Evolutionary conservation across 345 rosid genomes (phyloP), one percentile per base, ranked within the genome.

Genomic region (Eucalyptus leucophloia): DNA sequence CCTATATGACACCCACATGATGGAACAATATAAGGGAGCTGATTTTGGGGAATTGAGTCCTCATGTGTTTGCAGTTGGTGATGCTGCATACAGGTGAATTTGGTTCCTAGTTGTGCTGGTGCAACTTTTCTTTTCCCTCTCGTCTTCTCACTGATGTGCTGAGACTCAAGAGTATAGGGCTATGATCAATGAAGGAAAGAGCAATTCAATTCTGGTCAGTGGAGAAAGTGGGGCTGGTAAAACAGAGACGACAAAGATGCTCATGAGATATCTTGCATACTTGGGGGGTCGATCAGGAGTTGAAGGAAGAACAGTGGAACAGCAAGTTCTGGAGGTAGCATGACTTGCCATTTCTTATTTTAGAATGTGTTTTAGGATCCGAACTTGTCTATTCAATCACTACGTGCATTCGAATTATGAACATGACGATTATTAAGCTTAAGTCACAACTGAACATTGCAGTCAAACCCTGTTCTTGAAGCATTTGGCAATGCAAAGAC

Each of bases 141-240:
- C 26, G 42, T 69, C 82, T 88, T 88, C 88, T 93, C 87, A 82
- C 92, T 93, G 91, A 94, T 89, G 86, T 86, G 49, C 49, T 60
- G 72, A 53, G 91, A 90, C 83, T 72, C 88, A 82, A 88, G 60
- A 89, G 67, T 89, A 89, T 81, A 97, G 99, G 97, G 98, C 95
- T 69, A 97, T 97, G 99, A 95, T 96, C 88, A 94, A 97, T 89
- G 98, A 96, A 89, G 97, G 97, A 87, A 95, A 96, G 92, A 96
- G 95, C 95, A 96, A 96, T 91, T 95, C 99, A 32, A 97, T 97
- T 93, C 94, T 97, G 90, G 99, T 97, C 85, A 97, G 99, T 93
- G 99, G 99, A 91, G 99, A 97, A 94, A 97, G 99, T 92, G 99
- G 99, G 91, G 99, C 99, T 90, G 99, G 99, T 94, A 97, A 97